A percentile compares a stretch with the other conserved stretches of the same genome.
Evolutionary conservation across 139 green algal genomes (phyloP).

Genomic region (Chlamydomonas sp.): DNA sequence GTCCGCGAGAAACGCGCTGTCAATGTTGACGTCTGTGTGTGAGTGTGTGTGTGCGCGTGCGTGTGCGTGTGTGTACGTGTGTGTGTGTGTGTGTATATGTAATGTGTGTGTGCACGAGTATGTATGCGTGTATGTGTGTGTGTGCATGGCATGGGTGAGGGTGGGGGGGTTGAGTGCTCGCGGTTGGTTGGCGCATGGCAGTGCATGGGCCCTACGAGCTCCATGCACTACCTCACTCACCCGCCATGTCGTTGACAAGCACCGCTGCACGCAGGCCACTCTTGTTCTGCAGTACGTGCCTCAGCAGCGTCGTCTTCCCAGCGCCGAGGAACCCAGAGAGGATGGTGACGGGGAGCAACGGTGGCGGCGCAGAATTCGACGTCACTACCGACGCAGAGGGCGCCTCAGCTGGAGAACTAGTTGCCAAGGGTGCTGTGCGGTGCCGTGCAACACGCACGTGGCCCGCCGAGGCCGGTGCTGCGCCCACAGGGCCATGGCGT

Average conservation of each 20-base stretch:
- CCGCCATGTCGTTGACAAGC: slow-evolving; percentile 59
- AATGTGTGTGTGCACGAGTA: background rate
- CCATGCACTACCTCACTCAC: background rate
- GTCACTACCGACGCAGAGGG: no score
- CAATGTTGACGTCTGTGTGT: slow-evolving; percentile 46
- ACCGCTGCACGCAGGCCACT: slow-evolving; percentile 29
- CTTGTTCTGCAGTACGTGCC: slow-evolving; percentile 48
- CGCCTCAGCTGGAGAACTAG: no score
- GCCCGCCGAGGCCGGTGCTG: no score
- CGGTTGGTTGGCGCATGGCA: background rate
- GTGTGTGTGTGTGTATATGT: background rate
- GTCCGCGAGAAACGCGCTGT: slow-evolving; percentile 35
- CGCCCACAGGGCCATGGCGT: no score
- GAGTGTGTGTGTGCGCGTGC: no score
- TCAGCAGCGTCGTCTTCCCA: slow-evolving; percentile 82
- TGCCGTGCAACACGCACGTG: no score
- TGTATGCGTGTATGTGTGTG: background rate
- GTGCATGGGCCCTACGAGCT: no score
- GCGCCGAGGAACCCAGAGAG: slow-evolving; percentile 61
- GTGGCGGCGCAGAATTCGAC: no score
- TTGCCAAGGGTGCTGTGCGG: no score
- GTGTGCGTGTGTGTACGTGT: background rate
- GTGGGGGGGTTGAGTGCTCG: background rate
- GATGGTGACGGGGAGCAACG: slow-evolving; percentile 62
- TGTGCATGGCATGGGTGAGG: background rate